Conservation (phyloP, 192 early-diverging fungal species). For the Linnemannia exigua region DNA sequence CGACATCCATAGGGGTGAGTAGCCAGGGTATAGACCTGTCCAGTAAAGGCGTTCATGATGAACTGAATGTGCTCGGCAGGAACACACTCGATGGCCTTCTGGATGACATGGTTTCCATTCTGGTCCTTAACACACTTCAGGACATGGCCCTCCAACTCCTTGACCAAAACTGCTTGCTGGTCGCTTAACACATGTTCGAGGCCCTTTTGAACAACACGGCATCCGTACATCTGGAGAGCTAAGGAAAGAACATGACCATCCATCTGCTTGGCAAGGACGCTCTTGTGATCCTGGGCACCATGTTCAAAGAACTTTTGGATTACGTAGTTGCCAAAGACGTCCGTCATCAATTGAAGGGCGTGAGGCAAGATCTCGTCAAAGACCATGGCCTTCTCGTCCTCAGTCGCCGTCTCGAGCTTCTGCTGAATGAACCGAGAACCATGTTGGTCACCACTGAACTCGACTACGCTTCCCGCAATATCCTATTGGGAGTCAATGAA, state of each 20-base stretch:
- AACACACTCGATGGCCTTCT: slow-evolving; percentile 97
- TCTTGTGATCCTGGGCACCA: slow-evolving; percentile 92
- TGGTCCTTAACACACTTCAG: slow-evolving; percentile 99
- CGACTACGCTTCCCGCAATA: slow-evolving; percentile 91
- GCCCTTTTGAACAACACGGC: slow-evolving; percentile 95
- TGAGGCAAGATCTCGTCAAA: slow-evolving; percentile 94
- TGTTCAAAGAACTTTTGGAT: slow-evolving; percentile 99
- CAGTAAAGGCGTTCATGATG: slow-evolving; percentile 96
- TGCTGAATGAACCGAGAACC: slow-evolving; percentile 98
- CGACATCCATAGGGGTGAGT: slow-evolving; percentile 98
- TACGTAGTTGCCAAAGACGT: slow-evolving; percentile 99
- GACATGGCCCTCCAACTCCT: slow-evolving; percentile 92
- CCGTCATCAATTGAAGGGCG: slow-evolving; percentile 94
- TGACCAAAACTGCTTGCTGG: slow-evolving; percentile 89
- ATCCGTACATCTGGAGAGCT: slow-evolving; percentile 98
- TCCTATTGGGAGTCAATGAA: slow-evolving; percentile 67
- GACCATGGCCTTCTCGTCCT: slow-evolving; percentile 94
- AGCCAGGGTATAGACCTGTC: slow-evolving; percentile 93
- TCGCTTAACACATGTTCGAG: slow-evolving; percentile 95
- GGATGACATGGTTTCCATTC: slow-evolving; percentile 99
- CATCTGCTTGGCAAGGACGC: slow-evolving; percentile 92
- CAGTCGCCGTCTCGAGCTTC: slow-evolving; percentile 91
- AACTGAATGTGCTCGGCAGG: slow-evolving; percentile 93
- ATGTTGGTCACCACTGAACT: slow-evolving; percentile 98
- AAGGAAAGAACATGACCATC: slow-evolving; percentile 92